These are phyloP conservation scores for Stemphylium beticola DNA, from an alignment of 2,329 filamentous ascomycete species.

Conservation along the genomic window DNA sequence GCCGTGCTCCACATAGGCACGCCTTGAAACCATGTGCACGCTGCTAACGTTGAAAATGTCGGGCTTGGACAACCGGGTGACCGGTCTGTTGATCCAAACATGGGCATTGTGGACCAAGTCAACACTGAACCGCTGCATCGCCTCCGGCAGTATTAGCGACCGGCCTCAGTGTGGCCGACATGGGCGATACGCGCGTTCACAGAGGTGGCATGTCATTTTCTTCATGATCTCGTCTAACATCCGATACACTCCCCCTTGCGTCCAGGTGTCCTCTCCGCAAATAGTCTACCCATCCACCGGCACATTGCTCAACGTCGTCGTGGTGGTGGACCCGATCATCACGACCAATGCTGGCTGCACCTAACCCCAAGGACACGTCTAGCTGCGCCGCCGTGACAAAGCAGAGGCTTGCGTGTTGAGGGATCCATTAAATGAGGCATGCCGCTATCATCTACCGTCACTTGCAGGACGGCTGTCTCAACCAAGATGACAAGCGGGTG, in stretches of 20 bases:
- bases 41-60: conserved; percentile 27
- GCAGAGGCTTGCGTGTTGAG: too few relatives aligned
- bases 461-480: conserved; percentile 14
- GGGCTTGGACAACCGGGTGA: conserved; percentile 22
- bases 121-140: conserved; percentile 23
- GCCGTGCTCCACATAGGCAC: conserved; percentile 26
- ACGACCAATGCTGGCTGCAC: conserved; percentile 15
- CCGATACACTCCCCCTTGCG: not conserved
- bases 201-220: conserved; percentile 13
- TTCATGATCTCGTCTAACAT: conserved; percentile 6
- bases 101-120: conserved; percentile 15
- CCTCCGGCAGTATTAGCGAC: conserved; percentile 18
- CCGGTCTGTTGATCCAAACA: conserved; percentile 24
- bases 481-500: conserved; percentile 21
- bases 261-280: not conserved
- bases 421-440: conserved; percentile 1
- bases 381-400: conserved; percentile 8
- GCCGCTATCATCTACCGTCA: conserved; percentile 18
- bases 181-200: conserved; percentile 31
- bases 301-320: not conserved
- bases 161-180: conserved; percentile 11
- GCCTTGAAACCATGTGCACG: conserved; percentile 41
- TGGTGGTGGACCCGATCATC: conserved; percentile 15
- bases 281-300: not conserved
- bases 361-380: conserved; percentile 18